Base-by-base conservation (phyloP, 495 filamentous ascomycete genomes). In the Podospora bellae-mahoneyi region DNA sequence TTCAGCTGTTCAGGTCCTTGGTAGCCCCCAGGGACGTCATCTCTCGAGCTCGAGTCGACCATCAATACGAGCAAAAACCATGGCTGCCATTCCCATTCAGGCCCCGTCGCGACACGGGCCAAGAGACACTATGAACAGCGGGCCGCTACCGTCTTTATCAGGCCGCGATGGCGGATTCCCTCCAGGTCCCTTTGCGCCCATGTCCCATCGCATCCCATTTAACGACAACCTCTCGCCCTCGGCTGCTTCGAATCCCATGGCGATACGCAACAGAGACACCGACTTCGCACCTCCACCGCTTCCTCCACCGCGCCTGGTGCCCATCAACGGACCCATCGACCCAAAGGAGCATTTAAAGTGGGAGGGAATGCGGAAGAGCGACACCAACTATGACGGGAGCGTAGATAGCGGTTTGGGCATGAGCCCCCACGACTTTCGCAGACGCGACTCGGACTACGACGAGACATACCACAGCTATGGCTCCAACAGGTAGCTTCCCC, bases 401-500 rank as follows among this genome's bases (percentile, higher is more conserved):
- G 65, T 68, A 15, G 69, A 76, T 19, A 69, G 72, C 44, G 75
- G 76, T 4, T 69, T 76, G n/a, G 71, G 61, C 19, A 44, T 63
- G 61, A 63, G 68, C 5, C 62, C 69, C 48, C 39, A 48, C 39
- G 72, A 66, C 44, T 75, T 72, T 44, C 57, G 66, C 64, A 77
- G 70, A n/a, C 71, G 64, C 70, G 60, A 70, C 65, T 39, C 71
- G 69, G 75, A 80, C 13, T 68, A 76, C 26, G 84, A 86, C 65
- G 85, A 88, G 71, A 84, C 84, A 27, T 86, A 87, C 65, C 78
- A 80, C 44, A 85, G 84, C 72, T 71, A 82, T 16, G 82, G 80
- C 4, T 77, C 77, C 60, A 72, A 75, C 34, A 82, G 83, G 74
- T 77, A 73, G 54, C 77, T 74, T 23, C 73, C 68, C 15, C 9